Evolutionary conservation across 2,329 filamentous ascomycete genomes (phyloP).

Genomic region (Neurospora crassa): DNA sequence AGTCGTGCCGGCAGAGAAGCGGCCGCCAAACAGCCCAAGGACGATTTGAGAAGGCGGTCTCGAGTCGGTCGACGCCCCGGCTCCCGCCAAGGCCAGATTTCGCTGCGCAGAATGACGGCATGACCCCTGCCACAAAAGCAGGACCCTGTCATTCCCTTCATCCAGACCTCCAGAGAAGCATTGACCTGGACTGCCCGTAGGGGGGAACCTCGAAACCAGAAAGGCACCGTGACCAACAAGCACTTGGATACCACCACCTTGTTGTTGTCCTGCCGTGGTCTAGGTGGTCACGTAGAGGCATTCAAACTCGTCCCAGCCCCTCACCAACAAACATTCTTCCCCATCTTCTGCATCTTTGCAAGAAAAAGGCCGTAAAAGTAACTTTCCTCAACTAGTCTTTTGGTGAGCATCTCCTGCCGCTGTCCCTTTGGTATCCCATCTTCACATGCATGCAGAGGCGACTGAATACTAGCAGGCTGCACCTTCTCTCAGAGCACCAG

Average conservation of each 20-base stretch:
- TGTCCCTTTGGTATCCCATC: not conserved
- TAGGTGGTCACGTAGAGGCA: not conserved
- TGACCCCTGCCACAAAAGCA: conserved; percentile 5
- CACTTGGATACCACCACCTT: not conserved
- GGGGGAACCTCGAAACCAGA: not conserved
- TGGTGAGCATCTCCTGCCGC: not conserved
- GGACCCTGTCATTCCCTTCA: not conserved
- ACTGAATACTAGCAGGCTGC: not conserved
- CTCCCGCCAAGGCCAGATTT: conserved; percentile 1
- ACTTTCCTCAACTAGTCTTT: not conserved
- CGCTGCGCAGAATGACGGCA: conserved; percentile 8
- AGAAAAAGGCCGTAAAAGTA: not conserved
- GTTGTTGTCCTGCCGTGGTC: not conserved
- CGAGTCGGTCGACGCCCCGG: not conserved
- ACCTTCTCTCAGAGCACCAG: not conserved
- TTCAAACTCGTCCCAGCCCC: not conserved
- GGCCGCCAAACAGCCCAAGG: not conserved
- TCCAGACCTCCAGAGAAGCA: not conserved
- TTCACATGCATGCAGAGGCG: not conserved
- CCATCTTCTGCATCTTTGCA: not conserved
- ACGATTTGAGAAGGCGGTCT: not conserved
- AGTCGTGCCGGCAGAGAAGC: not conserved
- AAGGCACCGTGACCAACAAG: not conserved
- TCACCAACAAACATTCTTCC: not conserved
- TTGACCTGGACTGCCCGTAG: not conserved